These are phyloP conservation scores for Mrakia hoshinonis DNA, from an alignment of 768 basidiomycete genomes.

Conservation along the genomic window DNA sequence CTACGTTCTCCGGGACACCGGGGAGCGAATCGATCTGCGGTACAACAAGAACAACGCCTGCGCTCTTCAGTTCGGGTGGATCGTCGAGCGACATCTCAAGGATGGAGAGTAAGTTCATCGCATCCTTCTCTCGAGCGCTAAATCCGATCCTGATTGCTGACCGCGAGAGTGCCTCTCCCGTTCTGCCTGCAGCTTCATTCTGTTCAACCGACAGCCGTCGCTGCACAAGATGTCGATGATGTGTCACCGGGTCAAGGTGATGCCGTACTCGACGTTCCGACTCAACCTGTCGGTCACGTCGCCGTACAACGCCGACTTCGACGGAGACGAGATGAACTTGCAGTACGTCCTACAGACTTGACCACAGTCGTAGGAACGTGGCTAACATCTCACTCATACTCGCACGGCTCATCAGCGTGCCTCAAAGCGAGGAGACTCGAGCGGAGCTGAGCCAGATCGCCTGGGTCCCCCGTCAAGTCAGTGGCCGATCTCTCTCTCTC, in stretches of 20 bases:
- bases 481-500: slow-evolving; percentile 27
- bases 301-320: slow-evolving; percentile 99
- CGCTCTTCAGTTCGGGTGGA: slow-evolving; percentile 94
- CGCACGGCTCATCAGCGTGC: slow-evolving; percentile 55
- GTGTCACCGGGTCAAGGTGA: slow-evolving; percentile 92
- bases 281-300: slow-evolving; percentile 96
- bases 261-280: slow-evolving; percentile 98
- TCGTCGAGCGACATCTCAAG: slow-evolving; percentile 93
- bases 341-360: slow-evolving; percentile 58
- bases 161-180: neutral
- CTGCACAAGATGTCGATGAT: slow-evolving; percentile 99
- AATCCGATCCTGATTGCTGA: neutral
- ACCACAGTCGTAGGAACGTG: neutral
- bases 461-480: slow-evolving; percentile 92
- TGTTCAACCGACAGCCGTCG: slow-evolving; percentile 97
- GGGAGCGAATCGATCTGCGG: slow-evolving; percentile 89
- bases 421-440: slow-evolving; percentile 95
- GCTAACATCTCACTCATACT: neutral
- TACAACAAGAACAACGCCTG: slow-evolving; percentile 88
- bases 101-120: slow-evolving; percentile 80
- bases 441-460: slow-evolving; percentile 97
- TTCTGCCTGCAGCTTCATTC: slow-evolving; percentile 54
- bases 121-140: neutral
- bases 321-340: slow-evolving; percentile 99
- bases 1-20: slow-evolving; percentile 93